These are phyloP conservation scores for Trichoderma semiorbis DNA, from an alignment of 2,329 filamentous ascomycete genomes.

Conservation along the genomic window DNA sequence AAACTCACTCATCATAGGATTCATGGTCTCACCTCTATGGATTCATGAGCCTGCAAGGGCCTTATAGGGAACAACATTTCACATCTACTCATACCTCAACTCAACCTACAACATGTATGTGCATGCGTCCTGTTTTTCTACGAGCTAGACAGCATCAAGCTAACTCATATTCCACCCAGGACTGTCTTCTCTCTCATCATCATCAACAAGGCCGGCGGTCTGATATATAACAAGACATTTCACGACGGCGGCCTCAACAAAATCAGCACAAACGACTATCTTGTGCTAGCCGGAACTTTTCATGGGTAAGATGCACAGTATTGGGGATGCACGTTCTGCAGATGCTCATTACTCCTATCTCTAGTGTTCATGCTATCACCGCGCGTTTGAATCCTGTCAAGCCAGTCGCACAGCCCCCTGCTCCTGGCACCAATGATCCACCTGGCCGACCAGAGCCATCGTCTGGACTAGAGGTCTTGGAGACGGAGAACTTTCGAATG, in stretches of 20 bases:
- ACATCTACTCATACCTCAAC: background rate
- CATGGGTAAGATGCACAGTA: slow-evolving; percentile 64
- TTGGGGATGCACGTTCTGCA: slow-evolving; percentile 14
- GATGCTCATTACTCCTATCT: background rate
- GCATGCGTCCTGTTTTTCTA: background rate
- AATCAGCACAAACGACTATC: slow-evolving; percentile 91
- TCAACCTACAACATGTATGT: slow-evolving; percentile 8
- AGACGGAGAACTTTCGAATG: slow-evolving; percentile 89
- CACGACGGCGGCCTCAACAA: slow-evolving; percentile 79
- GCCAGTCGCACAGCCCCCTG: slow-evolving; percentile 30
- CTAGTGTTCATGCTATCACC: slow-evolving; percentile 66
- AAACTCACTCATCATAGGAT: slow-evolving; percentile 8
- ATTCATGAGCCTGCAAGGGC: slow-evolving; percentile 20
- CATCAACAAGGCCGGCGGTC: slow-evolving; percentile 96
- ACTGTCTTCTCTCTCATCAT: slow-evolving; percentile 92
- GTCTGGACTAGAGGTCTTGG: slow-evolving; percentile 85
- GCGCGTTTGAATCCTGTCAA: slow-evolving; percentile 58
- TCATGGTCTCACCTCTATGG: slow-evolving; percentile 19
- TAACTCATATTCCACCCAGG: slow-evolving; percentile 50
- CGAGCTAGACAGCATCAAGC: background rate
- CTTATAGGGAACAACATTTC: background rate
- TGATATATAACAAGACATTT: slow-evolving; percentile 95
- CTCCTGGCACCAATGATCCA: slow-evolving; percentile 36
- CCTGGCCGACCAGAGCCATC: slow-evolving; percentile 57
- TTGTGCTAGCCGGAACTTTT: slow-evolving; percentile 95